A percentile compares a stretch with the other conserved stretches of the same genome.
phyloP scores from a whole-genome alignment of 2,329 filamentous ascomycete genomes.

The Colletotrichum paranaense region DNA sequence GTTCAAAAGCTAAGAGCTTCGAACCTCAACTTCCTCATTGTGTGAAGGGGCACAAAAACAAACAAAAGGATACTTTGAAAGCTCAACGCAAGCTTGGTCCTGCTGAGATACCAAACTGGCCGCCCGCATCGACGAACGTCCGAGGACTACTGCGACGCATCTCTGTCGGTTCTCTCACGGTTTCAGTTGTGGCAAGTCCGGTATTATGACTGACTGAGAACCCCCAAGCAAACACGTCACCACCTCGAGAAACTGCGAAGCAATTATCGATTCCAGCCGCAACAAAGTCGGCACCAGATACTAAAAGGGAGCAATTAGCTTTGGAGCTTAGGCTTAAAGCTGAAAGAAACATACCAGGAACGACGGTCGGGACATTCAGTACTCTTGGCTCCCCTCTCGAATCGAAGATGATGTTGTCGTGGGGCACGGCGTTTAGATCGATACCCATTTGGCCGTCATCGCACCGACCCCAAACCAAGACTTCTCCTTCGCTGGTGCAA shows the following conservation, averaged over 20 bases:
- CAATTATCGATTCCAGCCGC: constrained; percentile 32
- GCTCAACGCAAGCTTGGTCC: neutral
- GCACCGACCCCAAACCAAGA: constrained; percentile 60
- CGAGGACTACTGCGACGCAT: constrained; percentile 5
- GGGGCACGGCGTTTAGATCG: constrained; percentile 59
- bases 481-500: constrained; percentile 51
- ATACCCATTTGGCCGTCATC: constrained; percentile 67
- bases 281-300: constrained; percentile 48
- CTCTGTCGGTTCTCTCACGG: constrained; percentile 69
- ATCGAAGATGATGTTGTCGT: constrained; percentile 71
- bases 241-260: constrained; percentile 1
- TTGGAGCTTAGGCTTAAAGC: accelerated
- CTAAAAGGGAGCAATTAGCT: neutral
- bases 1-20: constrained; percentile 55
- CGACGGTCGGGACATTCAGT: constrained; percentile 55
- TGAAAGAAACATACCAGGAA: constrained; percentile 38
- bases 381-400: constrained; percentile 73
- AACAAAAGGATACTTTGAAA: neutral
- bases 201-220: constrained; percentile 28
- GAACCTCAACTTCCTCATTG: constrained; percentile 56
- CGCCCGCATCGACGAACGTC: constrained; percentile 22
- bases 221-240: constrained; percentile 21
- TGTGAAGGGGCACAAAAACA: constrained; percentile 40
- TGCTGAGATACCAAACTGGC: constrained; percentile 26
- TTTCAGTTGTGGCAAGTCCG: constrained; percentile 58